Percentiles rank a stretch among this genome's conserved stretches.
phyloP scores from a whole-genome alignment of 78 protist genomes.

The Monosiga brevicollis region DNA sequence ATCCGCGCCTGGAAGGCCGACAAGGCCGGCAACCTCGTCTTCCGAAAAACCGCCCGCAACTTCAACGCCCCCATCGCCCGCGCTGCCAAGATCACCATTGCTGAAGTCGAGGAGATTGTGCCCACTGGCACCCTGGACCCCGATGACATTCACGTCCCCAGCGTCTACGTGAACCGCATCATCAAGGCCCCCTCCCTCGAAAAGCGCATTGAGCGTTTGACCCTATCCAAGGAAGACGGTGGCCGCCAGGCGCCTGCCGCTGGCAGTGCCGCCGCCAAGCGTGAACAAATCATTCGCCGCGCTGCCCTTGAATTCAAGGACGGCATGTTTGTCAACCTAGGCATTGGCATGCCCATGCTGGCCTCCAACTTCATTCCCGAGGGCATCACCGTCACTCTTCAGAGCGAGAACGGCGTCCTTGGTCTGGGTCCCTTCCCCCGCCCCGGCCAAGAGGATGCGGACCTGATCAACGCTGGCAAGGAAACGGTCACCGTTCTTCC shows the following conservation, averaged over 20 bases:
- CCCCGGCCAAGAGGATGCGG: conserved; percentile 72
- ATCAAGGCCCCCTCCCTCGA: neutral
- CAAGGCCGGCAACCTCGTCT: conserved; percentile 72
- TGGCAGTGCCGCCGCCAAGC: conserved; percentile 20
- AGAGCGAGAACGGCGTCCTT: conserved; percentile 85
- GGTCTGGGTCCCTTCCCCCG: conserved; percentile 87
- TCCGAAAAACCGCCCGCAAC: conserved; percentile 78
- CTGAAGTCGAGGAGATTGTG: conserved; percentile 89
- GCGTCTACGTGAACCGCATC: neutral
- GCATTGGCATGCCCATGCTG: conserved; percentile 94
- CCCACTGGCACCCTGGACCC: conserved; percentile 69
- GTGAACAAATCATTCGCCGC: conserved; percentile 78
- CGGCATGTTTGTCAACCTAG: conserved; percentile 86
- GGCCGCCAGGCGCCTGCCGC: neutral
- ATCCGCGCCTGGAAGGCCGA: conserved; percentile 85
- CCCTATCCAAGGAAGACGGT: neutral
- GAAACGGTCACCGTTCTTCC: conserved; percentile 85
- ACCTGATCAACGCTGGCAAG: conserved; percentile 90
- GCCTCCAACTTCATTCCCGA: conserved; percentile 74
- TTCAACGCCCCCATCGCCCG: conserved; percentile 79
- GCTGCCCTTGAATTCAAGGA: conserved; percentile 87
- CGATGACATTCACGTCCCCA: conserved; percentile 72
- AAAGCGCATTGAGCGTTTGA: neutral
- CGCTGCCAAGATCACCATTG: conserved; percentile 75
- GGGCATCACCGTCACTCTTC: conserved; percentile 56